These are phyloP conservation scores for Hagleromyces aurorensis DNA, from an alignment of 805 yeast genomes.

Conservation along the genomic window DNA sequence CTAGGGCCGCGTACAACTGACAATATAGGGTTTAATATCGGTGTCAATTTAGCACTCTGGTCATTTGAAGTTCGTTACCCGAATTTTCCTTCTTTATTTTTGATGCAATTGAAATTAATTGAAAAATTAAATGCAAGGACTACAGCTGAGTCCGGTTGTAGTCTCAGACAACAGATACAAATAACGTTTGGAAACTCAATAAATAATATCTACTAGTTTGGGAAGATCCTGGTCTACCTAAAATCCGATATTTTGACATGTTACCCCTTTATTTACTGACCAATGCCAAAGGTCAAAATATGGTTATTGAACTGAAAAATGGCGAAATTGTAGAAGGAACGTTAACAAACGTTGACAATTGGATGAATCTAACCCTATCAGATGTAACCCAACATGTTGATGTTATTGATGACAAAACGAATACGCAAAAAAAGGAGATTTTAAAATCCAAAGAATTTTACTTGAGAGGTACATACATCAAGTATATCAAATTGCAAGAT, in stretches of 20 bases:
- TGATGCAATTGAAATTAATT: no score
- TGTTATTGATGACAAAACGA: constrained; percentile 8
- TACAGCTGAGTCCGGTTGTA: no score
- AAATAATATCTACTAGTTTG: no score
- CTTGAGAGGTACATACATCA: constrained; percentile 79
- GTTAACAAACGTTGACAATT: constrained; percentile 78
- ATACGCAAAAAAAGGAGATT: constrained; percentile 39
- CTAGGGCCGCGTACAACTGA: no score
- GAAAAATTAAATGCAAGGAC: no score
- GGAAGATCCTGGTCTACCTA: no score
- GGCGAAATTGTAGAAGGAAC: constrained; percentile 87
- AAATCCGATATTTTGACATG: constrained; percentile 36
- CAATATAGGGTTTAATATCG: no score
- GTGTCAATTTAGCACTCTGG: no score
- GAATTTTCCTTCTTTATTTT: no score
- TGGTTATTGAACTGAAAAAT: constrained; percentile 82
- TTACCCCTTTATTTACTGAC: constrained; percentile 86
- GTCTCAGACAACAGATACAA: no score
- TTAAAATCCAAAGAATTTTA: constrained; percentile 64
- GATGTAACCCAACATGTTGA: constrained; percentile 45
- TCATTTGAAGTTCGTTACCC: no score
- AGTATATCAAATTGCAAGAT: constrained; percentile 67
- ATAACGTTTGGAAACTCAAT: no score
- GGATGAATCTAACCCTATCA: constrained; percentile 87
- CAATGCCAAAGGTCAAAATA: constrained; percentile 81